Percentiles rank a stretch among this genome's conserved stretches.
Evolutionary conservation across 345 rosid species (phyloP).

Genomic region (Euphorbia pulcherrima): DNA sequence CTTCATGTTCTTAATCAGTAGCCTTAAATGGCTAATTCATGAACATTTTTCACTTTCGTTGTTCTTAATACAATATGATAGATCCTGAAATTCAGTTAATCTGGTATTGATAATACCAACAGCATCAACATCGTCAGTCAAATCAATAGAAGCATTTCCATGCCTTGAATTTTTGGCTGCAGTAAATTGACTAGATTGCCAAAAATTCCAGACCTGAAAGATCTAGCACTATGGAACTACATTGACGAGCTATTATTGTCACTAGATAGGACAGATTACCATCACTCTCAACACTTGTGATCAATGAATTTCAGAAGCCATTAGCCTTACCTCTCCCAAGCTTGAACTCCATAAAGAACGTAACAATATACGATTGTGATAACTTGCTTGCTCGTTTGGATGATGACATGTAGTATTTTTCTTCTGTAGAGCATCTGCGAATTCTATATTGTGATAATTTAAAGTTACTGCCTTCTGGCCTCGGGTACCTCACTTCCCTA

Average conservation of each 20-base stretch:
- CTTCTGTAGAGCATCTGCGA: slow-evolving; percentile 22
- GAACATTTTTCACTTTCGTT: too few species aligned
- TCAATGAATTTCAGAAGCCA: slow-evolving; percentile 9
- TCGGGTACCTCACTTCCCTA: slow-evolving; percentile 11
- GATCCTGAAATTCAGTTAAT: too few species aligned
- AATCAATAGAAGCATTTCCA: slow-evolving; percentile 17
- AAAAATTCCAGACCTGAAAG: slow-evolving; percentile 18
- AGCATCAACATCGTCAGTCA: background rate
- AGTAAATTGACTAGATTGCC: slow-evolving; percentile 17
- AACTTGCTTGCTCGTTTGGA: slow-evolving; percentile 9
- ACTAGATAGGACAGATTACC: background rate
- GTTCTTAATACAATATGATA: too few species aligned
- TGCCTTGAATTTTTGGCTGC: slow-evolving; percentile 26
- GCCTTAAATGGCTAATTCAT: too few species aligned
- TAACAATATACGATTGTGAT: slow-evolving; percentile 21
- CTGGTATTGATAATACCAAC: too few species aligned
- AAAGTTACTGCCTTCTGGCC: slow-evolving; percentile 10
- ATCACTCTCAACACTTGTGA: slow-evolving; percentile 16
- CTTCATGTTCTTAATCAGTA: too few species aligned
- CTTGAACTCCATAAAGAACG: background rate
- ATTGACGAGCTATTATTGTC: slow-evolving; percentile 17
- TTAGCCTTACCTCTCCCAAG: background rate
- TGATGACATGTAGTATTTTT: background rate
- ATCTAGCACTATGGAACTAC: slow-evolving; percentile 25
- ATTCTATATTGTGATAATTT: slow-evolving; percentile 20